Base-by-base conservation (phyloP, 108 stramenopile genomes). In the Aurantiochytrium sp. region DNA sequence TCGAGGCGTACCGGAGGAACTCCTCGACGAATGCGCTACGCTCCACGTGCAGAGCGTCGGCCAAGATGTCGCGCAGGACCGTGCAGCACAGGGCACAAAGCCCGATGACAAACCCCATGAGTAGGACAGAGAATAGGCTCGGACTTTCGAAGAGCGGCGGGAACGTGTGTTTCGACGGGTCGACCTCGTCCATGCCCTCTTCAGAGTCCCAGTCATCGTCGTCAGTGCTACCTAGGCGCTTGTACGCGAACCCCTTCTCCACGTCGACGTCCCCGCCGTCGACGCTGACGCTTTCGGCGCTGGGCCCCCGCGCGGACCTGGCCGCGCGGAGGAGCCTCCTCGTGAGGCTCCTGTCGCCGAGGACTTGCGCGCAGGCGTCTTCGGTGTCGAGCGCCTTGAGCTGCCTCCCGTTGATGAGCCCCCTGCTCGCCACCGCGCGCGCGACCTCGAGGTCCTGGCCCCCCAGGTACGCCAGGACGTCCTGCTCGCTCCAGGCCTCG, bases 401-500 rank as follows among this genome's bases (percentile, higher is more conserved):
- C 45, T 81, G 73, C 42, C 42, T 6, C 6, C 73, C 73, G 32
- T 81, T 81, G 27, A 81, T 48, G 45, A 81, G 73, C 8, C 73
- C 73, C 42, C 39, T 6, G 27, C 73, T 48, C 24, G 39, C 73
- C 73, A 81, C 73, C 6, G 73, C 73, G 42, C 73, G 39, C n/a
- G 45, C 42, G 0, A 81, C 42, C 39, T 41, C 73, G 6, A 12
- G 19, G 39, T 81, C 59, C 3, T 15, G 15, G 0, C 19, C 19
- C 36, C 73, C 30, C 73, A 81, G 4, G 45, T 22, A 81, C 73
- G 39, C 73, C 17, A 81, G 73, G 24, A 81, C 73, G 45, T 81
- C 73, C 45, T 81, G 73, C 73, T 81, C 73, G 73, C 73, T 81
- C 73, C 73, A 81, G 24, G 73, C 73, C n/a, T n/a, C n/a, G n/a